Evolutionary conservation across 78 protist species (phyloP).

Genomic region (Paulinella micropora): DNA sequence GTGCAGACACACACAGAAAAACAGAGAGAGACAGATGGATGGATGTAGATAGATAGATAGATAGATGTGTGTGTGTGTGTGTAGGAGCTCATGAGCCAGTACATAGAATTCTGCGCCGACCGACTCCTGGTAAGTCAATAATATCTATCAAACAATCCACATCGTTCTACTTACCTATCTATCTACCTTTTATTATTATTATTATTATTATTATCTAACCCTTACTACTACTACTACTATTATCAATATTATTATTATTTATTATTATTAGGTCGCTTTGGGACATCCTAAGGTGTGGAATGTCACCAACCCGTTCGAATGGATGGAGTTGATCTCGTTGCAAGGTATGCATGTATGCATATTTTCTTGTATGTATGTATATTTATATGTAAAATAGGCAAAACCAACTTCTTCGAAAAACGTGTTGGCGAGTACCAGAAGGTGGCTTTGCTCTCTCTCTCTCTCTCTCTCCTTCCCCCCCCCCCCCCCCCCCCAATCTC

Average conservation of each 20-base stretch:
- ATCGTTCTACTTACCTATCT: too few species aligned
- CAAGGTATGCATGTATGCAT: slow-evolving; percentile 38
- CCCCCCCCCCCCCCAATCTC: too few species aligned
- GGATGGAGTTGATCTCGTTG: slow-evolving; percentile 90
- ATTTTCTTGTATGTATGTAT: background rate
- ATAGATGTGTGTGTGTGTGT: background rate
- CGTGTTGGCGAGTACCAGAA: slow-evolving; percentile 85
- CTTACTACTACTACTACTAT: too few species aligned
- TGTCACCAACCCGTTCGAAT: slow-evolving; percentile 83
- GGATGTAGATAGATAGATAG: background rate
- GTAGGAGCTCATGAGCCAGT: slow-evolving; percentile 38
- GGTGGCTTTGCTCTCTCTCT: too few species aligned
- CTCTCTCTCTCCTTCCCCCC: too few species aligned
- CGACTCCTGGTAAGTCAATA: slow-evolving; percentile 72
- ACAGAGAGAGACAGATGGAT: background rate
- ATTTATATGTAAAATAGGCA: slow-evolving; percentile 1
- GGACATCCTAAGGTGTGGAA: slow-evolving; percentile 59
- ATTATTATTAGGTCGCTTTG: too few species aligned
- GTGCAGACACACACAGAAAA: background rate
- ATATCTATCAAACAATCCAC: too few species aligned
- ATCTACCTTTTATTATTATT: too few species aligned
- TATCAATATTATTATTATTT: too few species aligned
- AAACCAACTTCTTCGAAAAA: slow-evolving; percentile 93
- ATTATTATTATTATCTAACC: too few species aligned
- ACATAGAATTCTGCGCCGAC: slow-evolving; percentile 89